phyloP scores from a whole-genome alignment of 129 eudicot species.

The Escallonia rubra region DNA sequence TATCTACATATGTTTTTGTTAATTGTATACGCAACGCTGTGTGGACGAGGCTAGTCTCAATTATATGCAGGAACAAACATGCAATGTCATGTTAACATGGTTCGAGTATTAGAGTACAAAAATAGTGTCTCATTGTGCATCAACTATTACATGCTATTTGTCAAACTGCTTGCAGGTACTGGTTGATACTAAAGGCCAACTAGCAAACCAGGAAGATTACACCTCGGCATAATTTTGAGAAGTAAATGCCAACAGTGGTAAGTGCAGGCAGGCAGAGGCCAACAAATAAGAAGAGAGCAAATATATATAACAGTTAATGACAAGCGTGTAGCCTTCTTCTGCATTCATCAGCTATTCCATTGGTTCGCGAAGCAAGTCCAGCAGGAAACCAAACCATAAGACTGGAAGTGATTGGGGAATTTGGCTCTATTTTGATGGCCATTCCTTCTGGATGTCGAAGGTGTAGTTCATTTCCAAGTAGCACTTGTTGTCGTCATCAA shows the following conservation, averaged over 20 bases:
- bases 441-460: slow-evolving; percentile 63
- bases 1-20: too few relatives aligned
- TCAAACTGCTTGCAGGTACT: too few relatives aligned
- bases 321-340: neutral
- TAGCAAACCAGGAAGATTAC: neutral
- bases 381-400: neutral
- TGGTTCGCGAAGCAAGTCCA: neutral
- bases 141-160: too few relatives aligned
- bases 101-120: too few relatives aligned
- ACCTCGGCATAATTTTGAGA: neutral
- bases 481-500: slow-evolving; percentile 45
- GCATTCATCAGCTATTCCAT: neutral
- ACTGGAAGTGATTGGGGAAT: neutral
- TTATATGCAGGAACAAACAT: too few relatives aligned
- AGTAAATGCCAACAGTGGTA: neutral
- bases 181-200: too few relatives aligned
- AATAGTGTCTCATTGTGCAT: too few relatives aligned
- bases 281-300: neutral
- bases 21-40: too few relatives aligned
- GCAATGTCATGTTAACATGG: too few relatives aligned
- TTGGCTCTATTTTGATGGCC: slow-evolving; percentile 28
- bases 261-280: neutral
- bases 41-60: too few relatives aligned
- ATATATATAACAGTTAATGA: neutral
- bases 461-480: slow-evolving; percentile 37